Evolutionary conservation across 208 protist genomes (phyloP).

Genomic region (Porcisia hertigi): DNA sequence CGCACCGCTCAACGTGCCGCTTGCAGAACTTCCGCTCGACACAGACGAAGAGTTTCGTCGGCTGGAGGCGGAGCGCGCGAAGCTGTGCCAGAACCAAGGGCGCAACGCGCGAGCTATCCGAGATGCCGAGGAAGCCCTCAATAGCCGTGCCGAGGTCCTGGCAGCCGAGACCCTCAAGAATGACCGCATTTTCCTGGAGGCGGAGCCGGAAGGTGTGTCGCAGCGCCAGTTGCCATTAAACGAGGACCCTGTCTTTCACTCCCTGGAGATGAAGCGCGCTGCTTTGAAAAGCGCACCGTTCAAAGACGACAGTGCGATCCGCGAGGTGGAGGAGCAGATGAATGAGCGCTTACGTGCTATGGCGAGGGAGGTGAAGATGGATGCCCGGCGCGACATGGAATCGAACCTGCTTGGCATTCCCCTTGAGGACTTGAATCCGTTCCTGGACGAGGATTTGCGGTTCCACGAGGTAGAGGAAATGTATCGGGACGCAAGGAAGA

Average conservation of each 20-base stretch:
- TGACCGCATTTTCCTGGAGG: constrained; percentile 81
- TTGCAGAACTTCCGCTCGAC: constrained; percentile 75
- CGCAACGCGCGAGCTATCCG: constrained; percentile 48
- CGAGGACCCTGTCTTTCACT: constrained; percentile 57
- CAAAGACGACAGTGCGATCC: constrained; percentile 41
- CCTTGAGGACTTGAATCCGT: constrained; percentile 40
- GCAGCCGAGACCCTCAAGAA: constrained; percentile 66
- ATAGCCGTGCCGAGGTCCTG: constrained; percentile 63
- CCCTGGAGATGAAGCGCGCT: constrained; percentile 69
- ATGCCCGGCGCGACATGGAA: constrained; percentile 65
- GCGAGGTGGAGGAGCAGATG: constrained; percentile 72
- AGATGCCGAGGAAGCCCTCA: constrained; percentile 57
- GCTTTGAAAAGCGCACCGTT: constrained; percentile 52
- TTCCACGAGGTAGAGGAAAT: constrained; percentile 76
- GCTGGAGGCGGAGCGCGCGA: constrained; percentile 64
- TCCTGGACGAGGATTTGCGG: constrained; percentile 56
- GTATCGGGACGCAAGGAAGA: constrained; percentile 62
- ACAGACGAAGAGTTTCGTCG: constrained; percentile 61
- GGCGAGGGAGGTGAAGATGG: constrained; percentile 53
- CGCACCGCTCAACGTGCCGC: constrained; percentile 49
- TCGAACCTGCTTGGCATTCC: constrained; percentile 57
- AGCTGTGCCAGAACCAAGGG: constrained; percentile 56
- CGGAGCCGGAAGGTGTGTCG: constrained; percentile 60
- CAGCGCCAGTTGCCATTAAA: constrained; percentile 69
- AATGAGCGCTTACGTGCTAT: constrained; percentile 55